These are phyloP conservation scores for Acacia acuminata DNA, from an alignment of 306 rosid genomes.

Conservation along the genomic window DNA sequence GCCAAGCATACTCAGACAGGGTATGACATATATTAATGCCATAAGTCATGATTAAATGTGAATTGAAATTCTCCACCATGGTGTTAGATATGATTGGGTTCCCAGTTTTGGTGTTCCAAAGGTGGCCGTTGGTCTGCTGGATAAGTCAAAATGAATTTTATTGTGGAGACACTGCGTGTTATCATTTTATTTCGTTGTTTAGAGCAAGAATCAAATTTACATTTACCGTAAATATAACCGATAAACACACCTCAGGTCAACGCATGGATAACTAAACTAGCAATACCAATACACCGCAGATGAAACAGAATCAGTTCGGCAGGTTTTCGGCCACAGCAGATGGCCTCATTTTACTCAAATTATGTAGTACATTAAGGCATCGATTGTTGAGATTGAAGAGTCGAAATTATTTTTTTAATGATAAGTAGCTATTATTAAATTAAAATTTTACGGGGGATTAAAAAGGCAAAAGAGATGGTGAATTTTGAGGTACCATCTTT, in stretches of 20 bases:
- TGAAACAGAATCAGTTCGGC: not conserved
- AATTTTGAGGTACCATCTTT: not conserved
- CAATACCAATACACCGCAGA: not conserved
- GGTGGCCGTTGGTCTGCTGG: conserved; percentile 1
- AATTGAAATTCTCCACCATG: not conserved
- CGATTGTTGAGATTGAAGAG: not conserved
- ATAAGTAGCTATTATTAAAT: not conserved
- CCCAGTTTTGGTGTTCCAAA: not conserved
- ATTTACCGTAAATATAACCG: not conserved
- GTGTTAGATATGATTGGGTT: not conserved
- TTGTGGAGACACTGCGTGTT: conserved; percentile 4
- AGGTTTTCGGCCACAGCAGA: not conserved
- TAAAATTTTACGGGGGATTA: not conserved
- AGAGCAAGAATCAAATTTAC: not conserved
- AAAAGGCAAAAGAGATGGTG: not conserved
- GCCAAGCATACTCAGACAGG: not conserved
- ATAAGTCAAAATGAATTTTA: not conserved
- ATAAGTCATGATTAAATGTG: not conserved
- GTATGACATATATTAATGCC: not conserved
- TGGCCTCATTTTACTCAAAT: not conserved
- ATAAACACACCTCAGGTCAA: not conserved
- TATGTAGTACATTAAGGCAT: not conserved
- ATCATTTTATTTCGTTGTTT: not conserved
- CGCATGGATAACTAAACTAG: not conserved
- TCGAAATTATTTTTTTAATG: not conserved